These are phyloP conservation scores for Cryptococcus sp. DNA, from an alignment of 1,284 basidiomycete species.

Conservation along the genomic window DNA sequence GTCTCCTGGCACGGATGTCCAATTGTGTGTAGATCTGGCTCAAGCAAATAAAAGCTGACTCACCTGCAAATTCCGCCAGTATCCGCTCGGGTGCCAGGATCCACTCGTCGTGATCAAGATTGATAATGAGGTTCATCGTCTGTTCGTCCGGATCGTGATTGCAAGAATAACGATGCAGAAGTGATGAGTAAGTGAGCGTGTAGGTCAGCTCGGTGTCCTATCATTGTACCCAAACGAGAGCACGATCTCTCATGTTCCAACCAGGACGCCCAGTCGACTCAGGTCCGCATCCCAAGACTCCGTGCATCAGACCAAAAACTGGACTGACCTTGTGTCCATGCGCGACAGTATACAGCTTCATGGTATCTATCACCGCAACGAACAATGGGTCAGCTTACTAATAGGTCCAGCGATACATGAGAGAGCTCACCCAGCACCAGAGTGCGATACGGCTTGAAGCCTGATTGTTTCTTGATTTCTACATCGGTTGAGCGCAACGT, in stretches of 20 bases:
- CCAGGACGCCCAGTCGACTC: no score
- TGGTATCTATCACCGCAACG: slow-evolving; percentile 73
- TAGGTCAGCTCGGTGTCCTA: no score
- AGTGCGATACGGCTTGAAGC: slow-evolving; percentile 84
- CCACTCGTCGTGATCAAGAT: slow-evolving; percentile 92
- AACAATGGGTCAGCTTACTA: not conserved
- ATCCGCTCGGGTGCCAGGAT: slow-evolving; percentile 69
- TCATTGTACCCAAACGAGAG: no score
- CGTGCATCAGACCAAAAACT: not conserved
- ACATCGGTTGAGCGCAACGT: slow-evolving; percentile 16
- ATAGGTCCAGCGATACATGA: not conserved
- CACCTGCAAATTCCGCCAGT: slow-evolving; percentile 68
- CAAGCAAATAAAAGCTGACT: not conserved
- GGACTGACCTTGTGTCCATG: slow-evolving; percentile 81
- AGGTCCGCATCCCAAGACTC: no score
- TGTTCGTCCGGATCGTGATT: slow-evolving; percentile 40
- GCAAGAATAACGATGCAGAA: no score
- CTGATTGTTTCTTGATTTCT: slow-evolving; percentile 72
- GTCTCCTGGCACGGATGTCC: no score
- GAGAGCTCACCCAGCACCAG: slow-evolving; percentile 63
- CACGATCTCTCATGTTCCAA: no score
- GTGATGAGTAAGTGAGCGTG: no score
- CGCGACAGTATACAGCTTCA: slow-evolving; percentile 92
- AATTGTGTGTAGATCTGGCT: not conserved
- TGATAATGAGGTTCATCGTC: slow-evolving; percentile 94